Evolutionary conservation across 148 eudicot genomes (phyloP).

Genomic region (Gaultheria prostrata): DNA sequence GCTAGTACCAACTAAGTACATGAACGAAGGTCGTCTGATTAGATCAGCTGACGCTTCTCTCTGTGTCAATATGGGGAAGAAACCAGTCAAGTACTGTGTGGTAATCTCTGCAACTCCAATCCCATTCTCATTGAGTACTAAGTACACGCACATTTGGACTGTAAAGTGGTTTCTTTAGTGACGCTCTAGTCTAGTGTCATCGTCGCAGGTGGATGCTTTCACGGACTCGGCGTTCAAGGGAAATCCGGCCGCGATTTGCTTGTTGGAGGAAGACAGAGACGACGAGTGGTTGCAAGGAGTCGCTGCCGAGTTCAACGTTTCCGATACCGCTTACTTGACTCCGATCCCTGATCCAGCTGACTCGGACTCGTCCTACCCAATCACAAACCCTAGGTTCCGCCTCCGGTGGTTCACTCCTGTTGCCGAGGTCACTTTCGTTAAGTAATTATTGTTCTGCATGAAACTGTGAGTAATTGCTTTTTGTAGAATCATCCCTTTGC

Average conservation of each 20-base stretch:
- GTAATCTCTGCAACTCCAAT: too few species aligned
- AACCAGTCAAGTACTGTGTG: constrained; percentile 53
- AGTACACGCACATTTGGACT: background rate
- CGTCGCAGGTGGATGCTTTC: constrained; percentile 67
- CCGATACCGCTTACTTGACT: constrained; percentile 57
- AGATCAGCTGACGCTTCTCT: background rate
- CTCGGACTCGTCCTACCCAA: background rate
- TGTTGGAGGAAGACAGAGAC: constrained; percentile 58
- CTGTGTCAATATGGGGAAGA: constrained; percentile 25
- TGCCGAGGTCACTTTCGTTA: constrained; percentile 45
- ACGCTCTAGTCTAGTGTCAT: background rate
- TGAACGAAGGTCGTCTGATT: too few species aligned
- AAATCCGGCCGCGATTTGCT: constrained; percentile 83
- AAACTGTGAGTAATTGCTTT: too few species aligned
- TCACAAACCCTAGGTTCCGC: constrained; percentile 40
- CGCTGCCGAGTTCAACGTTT: constrained; percentile 68
- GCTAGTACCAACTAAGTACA: too few species aligned
- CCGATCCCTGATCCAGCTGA: constrained; percentile 27
- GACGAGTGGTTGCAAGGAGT: constrained; percentile 63
- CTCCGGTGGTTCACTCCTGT: constrained; percentile 88
- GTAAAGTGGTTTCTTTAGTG: background rate
- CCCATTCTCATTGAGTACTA: too few species aligned
- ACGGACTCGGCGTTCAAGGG: constrained; percentile 70
- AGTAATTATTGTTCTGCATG: too few species aligned
- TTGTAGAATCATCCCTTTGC: too few species aligned